A percentile compares a stretch with the other conserved stretches of the same genome.
phyloP scores from a whole-genome alignment of 345 rosid species.

The Capsella bursapastoris region DNA sequence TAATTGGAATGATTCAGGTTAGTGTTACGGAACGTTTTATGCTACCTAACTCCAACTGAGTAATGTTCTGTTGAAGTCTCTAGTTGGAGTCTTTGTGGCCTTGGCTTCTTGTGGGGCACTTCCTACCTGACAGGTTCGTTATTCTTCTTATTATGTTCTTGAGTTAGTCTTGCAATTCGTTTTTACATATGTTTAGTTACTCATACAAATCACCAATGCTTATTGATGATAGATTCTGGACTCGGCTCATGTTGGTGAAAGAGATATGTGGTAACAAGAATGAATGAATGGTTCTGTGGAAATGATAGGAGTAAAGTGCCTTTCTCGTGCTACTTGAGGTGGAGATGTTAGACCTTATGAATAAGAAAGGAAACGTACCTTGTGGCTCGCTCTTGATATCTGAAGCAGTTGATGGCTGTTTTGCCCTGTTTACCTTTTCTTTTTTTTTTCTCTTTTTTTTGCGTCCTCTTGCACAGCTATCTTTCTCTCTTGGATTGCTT shows the following conservation, averaged over 20 bases:
- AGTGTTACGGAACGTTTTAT: slow-evolving; percentile 63
- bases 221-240: slow-evolving; percentile 41
- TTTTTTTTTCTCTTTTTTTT: neutral
- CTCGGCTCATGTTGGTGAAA: slow-evolving; percentile 44
- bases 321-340: slow-evolving; percentile 43
- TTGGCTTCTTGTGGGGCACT: slow-evolving; percentile 66
- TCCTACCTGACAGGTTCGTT: slow-evolving; percentile 71
- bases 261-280: slow-evolving; percentile 47
- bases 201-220: slow-evolving; percentile 16
- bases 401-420: slow-evolving; percentile 40
- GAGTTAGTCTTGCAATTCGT: slow-evolving; percentile 12
- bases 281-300: slow-evolving; percentile 43
- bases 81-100: slow-evolving; percentile 77
- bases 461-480: slow-evolving; percentile 33
- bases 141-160: neutral
- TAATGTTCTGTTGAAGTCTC: slow-evolving; percentile 60
- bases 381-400: slow-evolving; percentile 45
- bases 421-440: slow-evolving; percentile 16
- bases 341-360: slow-evolving; percentile 44
- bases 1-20: slow-evolving; percentile 59
- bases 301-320: slow-evolving; percentile 41
- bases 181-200: slow-evolving; percentile 17
- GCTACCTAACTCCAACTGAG: slow-evolving; percentile 72
- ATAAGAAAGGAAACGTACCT: slow-evolving; percentile 39
- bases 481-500: slow-evolving; percentile 18